Percentiles rank a stretch among this genome's conserved stretches.
phyloP scores from a whole-genome alignment of 75 land plant species.

The Picea glauca region DNA sequence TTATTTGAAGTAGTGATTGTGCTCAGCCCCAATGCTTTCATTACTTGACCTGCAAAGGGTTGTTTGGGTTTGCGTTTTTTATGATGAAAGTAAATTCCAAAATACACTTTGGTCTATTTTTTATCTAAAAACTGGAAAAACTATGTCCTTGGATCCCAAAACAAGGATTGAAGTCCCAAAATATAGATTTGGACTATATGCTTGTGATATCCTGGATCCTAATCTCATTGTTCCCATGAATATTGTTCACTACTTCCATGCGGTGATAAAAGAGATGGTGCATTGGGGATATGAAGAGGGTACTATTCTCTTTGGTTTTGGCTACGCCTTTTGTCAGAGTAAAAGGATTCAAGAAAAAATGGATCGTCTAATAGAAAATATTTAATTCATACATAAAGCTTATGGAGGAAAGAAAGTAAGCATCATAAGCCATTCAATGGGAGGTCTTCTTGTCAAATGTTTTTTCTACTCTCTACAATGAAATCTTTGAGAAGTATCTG shows the following conservation, averaged over 20 bases:
- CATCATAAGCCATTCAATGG: conserved; percentile 95
- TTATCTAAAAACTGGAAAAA: conserved; percentile 76
- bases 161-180: conserved; percentile 82
- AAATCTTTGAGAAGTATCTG: conserved; percentile 20
- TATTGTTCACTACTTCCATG: conserved; percentile 81
- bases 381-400: conserved; percentile 60
- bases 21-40: too few relatives aligned
- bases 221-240: conserved; percentile 20
- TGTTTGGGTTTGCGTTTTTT: conserved; percentile 85
- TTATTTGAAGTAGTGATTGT: too few relatives aligned
- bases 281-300: conserved; percentile 98
- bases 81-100: conserved; percentile 76
- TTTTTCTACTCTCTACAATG: conserved; percentile 66
- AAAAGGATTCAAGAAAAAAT: conserved; percentile 83
- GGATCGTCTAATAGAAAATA: conserved; percentile 56
- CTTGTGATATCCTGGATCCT: conserved; percentile 94
- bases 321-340: conserved; percentile 99
- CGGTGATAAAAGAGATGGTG: conserved; percentile 80
- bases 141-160: conserved; percentile 68
- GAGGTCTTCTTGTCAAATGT: conserved; percentile 93
- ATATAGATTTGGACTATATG: conserved; percentile 84
- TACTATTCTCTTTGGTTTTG: conserved; percentile 92
- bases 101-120: conserved; percentile 84
- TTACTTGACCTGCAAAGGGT: too few relatives aligned
- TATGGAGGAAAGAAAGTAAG: conserved; percentile 91